Percentiles rank a stretch among this genome's conserved stretches.
Evolutionary conservation across 768 basidiomycete species (phyloP).

Genomic region (Crepidotus variabilis): DNA sequence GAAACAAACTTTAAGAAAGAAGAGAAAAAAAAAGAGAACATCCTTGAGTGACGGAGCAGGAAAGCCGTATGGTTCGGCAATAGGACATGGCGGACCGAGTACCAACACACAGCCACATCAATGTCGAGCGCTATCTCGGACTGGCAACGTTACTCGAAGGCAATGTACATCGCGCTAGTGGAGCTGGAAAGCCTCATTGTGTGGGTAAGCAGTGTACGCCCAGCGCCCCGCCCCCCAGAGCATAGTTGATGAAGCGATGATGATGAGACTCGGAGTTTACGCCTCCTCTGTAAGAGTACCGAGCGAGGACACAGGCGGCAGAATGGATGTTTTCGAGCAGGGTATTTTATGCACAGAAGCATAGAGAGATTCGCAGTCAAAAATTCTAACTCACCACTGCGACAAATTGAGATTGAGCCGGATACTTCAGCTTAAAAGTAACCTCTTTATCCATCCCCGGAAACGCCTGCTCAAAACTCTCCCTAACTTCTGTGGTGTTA

Average conservation of each 20-base stretch:
- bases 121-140: too few species aligned
- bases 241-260: too few species aligned
- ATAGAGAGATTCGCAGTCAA: background rate
- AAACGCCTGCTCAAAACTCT: constrained; percentile 54
- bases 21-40: background rate
- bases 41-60: background rate
- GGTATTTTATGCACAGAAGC: background rate
- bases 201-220: too few species aligned
- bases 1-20: background rate
- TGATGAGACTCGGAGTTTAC: too few species aligned
- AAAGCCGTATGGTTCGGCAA: background rate
- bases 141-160: too few species aligned
- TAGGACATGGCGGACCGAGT: background rate
- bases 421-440: constrained; percentile 60
- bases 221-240: too few species aligned
- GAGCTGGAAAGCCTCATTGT: too few species aligned
- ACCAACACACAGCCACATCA: background rate
- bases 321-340: background rate
- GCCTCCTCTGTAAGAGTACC: too few species aligned
- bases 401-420: constrained; percentile 67
- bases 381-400: constrained; percentile 56
- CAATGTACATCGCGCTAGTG: too few species aligned
- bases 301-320: too few species aligned
- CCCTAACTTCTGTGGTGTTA: constrained; percentile 61
- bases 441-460: constrained; percentile 33